Percentiles rank a stretch among this genome's conserved stretches.
Conservation (phyloP, 2,329 filamentous ascomycete species). For the Aureobasidium sp. region DNA sequence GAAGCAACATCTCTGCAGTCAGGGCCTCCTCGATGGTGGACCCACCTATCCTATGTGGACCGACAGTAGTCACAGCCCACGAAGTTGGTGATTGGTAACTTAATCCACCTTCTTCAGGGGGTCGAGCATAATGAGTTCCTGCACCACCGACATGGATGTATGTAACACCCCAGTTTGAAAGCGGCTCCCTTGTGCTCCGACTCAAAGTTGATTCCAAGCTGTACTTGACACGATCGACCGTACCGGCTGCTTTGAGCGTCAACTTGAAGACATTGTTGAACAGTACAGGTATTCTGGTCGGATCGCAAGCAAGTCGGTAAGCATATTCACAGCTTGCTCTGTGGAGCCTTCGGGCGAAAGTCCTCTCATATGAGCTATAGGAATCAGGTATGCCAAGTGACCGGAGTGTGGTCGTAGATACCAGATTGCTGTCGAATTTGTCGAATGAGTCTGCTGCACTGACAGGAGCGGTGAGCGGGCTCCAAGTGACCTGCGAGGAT, state of each 20-base stretch:
- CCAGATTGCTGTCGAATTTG: not conserved
- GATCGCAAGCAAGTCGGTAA: slow-evolving; percentile 40
- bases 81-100: slow-evolving; percentile 40
- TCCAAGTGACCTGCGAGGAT: not conserved
- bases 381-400: slow-evolving; percentile 37
- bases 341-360: slow-evolving; percentile 65
- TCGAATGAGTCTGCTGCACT: not conserved
- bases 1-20: slow-evolving; percentile 34
- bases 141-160: slow-evolving; percentile 61
- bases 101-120: slow-evolving; percentile 45
- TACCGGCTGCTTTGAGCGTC: slow-evolving; percentile 37
- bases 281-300: slow-evolving; percentile 26
- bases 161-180: slow-evolving; percentile 54
- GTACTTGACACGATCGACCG: slow-evolving; percentile 18
- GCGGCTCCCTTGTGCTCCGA: slow-evolving; percentile 37
- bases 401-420: not conserved
- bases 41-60: slow-evolving; percentile 26
- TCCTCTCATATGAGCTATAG: slow-evolving; percentile 57
- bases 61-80: slow-evolving; percentile 26
- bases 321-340: slow-evolving; percentile 58
- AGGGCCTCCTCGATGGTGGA: slow-evolving; percentile 23
- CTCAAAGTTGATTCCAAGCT: slow-evolving; percentile 35
- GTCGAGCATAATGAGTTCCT: slow-evolving; percentile 53
- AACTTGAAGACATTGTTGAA: slow-evolving; percentile 59
- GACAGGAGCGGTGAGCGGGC: not conserved